These are phyloP conservation scores for Obelidium mucronatum DNA, from an alignment of 192 early-diverging fungal species.

Conservation along the genomic window DNA sequence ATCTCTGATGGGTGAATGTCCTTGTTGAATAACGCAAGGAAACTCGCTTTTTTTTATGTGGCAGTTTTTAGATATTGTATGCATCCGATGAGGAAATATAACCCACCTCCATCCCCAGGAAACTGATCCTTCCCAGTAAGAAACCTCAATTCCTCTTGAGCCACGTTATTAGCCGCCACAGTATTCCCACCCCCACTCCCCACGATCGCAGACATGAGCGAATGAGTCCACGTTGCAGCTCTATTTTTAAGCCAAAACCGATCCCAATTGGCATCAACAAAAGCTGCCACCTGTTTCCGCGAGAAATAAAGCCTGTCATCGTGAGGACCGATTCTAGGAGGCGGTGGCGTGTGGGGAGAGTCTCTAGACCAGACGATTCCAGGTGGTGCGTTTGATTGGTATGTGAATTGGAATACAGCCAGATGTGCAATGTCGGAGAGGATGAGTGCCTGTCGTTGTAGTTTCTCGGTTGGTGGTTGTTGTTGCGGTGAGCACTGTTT, in stretches of 20 bases:
- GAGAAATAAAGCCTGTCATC: slow-evolving; percentile 30
- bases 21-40: slow-evolving; percentile 16
- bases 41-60: too few species aligned
- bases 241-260: slow-evolving; percentile 72
- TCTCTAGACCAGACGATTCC: slow-evolving; percentile 35
- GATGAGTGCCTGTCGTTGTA: slow-evolving; percentile 64
- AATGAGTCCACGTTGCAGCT: slow-evolving; percentile 69
- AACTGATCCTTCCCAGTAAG: slow-evolving; percentile 44
- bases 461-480: slow-evolving; percentile 51
- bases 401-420: slow-evolving; percentile 66
- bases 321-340: slow-evolving; percentile 28
- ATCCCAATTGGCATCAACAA: slow-evolving; percentile 73
- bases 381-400: slow-evolving; percentile 45
- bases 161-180: background rate
- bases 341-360: slow-evolving; percentile 31
- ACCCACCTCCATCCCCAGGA: slow-evolving; percentile 16
- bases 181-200: background rate
- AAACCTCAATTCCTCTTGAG: slow-evolving; percentile 31
- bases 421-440: slow-evolving; percentile 73
- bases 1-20: slow-evolving; percentile 2
- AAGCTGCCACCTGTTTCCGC: slow-evolving; percentile 68
- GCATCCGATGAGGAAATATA: too few species aligned
- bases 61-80: too few species aligned
- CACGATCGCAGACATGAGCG: slow-evolving; percentile 40
- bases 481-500: slow-evolving; percentile 47